These are phyloP conservation scores for Podospora conica DNA, from an alignment of 495 filamentous ascomycete species.

Conservation along the genomic window DNA sequence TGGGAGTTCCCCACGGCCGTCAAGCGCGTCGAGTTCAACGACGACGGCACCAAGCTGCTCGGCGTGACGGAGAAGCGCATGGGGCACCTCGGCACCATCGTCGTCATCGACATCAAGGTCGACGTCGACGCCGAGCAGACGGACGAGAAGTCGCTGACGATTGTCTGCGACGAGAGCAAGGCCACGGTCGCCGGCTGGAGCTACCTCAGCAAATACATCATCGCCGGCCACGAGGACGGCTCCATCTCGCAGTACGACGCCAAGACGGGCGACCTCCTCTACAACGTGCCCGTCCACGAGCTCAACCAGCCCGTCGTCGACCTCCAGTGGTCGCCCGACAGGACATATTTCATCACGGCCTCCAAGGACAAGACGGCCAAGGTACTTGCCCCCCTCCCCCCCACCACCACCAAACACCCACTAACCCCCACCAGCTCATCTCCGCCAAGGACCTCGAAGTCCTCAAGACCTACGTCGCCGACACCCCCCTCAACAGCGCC, in stretches of 20 bases:
- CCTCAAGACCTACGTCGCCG: slow-evolving; percentile 84
- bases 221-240: slow-evolving; percentile 95
- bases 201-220: slow-evolving; percentile 86
- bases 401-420: slow-evolving; percentile 6
- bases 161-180: slow-evolving; percentile 90
- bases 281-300: slow-evolving; percentile 77
- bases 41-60: slow-evolving; percentile 81
- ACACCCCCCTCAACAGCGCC: slow-evolving; percentile 96
- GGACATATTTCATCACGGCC: slow-evolving; percentile 95
- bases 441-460: slow-evolving; percentile 76
- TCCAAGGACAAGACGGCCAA: slow-evolving; percentile 97
- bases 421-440: slow-evolving; percentile 53
- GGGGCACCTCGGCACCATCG: slow-evolving; percentile 88
- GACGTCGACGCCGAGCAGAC: slow-evolving; percentile 78
- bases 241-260: slow-evolving; percentile 89
- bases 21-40: slow-evolving; percentile 92
- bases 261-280: slow-evolving; percentile 79
- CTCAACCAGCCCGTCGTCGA: slow-evolving; percentile 79
- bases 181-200: slow-evolving; percentile 96
- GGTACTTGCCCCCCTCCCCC: slow-evolving; percentile 38
- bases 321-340: slow-evolving; percentile 87
- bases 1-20: slow-evolving; percentile 97
- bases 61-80: slow-evolving; percentile 97
- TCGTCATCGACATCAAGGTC: slow-evolving; percentile 75
- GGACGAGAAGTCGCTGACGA: slow-evolving; percentile 71